Conservation (phyloP, 768 basidiomycete species). For the Multifurca ochricompacta region DNA sequence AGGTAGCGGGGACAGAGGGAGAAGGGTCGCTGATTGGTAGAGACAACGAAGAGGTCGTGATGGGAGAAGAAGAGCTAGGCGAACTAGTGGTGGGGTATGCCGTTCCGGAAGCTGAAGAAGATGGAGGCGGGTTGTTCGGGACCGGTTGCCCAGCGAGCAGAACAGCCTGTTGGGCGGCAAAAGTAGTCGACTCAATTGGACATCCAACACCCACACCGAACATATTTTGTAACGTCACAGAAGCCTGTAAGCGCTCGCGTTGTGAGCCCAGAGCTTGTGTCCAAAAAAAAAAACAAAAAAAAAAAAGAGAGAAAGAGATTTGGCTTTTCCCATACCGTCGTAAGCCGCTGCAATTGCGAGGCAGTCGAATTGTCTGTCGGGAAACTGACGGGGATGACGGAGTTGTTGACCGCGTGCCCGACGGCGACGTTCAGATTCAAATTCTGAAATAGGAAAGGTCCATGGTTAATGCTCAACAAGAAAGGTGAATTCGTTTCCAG, state of each 20-base stretch:
- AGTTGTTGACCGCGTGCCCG: constrained; percentile 28
- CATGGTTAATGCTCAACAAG: too few relatives aligned
- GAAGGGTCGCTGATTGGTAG: background rate
- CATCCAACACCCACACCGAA: constrained; percentile 24
- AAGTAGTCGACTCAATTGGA: constrained; percentile 21
- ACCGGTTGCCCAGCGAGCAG: background rate
- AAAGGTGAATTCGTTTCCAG: background rate
- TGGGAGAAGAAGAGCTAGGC: background rate
- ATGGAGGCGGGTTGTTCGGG: background rate
- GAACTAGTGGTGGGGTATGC: background rate
- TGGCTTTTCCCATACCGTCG: background rate
- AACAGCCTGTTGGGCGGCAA: background rate
- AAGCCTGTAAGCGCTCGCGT: background rate
- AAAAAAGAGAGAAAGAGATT: background rate
- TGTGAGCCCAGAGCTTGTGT: background rate
- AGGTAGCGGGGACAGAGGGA: too few relatives aligned
- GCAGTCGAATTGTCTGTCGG: constrained; percentile 21
- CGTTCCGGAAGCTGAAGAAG: background rate
- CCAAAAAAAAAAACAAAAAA: too few relatives aligned
- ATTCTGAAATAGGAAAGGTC: constrained; percentile 1
- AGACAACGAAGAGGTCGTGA: background rate
- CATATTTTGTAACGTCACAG: constrained; percentile 26
- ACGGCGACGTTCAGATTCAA: constrained; percentile 27
- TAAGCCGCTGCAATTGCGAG: constrained; percentile 21
- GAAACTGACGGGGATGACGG: constrained; percentile 22